phyloP scores from a whole-genome alignment of 106 monocot species.

The Posidonia australis region DNA sequence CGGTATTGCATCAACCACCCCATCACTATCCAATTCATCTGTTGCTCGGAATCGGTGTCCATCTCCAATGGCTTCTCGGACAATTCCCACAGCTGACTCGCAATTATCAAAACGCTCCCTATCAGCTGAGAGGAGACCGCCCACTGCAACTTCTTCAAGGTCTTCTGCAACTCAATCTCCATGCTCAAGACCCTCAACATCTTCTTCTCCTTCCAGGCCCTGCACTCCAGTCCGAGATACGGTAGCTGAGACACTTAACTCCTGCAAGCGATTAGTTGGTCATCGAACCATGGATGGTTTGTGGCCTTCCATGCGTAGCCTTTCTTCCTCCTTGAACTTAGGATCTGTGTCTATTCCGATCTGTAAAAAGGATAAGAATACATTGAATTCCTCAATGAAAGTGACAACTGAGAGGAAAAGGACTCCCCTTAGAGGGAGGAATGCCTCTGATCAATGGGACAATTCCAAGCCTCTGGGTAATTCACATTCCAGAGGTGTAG shows the following conservation, averaged over 20 bases:
- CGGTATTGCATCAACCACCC: constrained; percentile 8
- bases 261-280: constrained; percentile 15
- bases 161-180: constrained; percentile 22
- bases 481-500: constrained; percentile 25
- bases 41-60: background rate
- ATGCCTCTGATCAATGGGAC: constrained; percentile 41
- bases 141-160: constrained; percentile 25
- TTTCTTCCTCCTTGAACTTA: constrained; percentile 59
- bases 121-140: constrained; percentile 51
- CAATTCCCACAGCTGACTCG: background rate
- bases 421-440: constrained; percentile 45
- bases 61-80: background rate
- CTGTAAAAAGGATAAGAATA: constrained; percentile 18
- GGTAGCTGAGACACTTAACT: constrained; percentile 18
- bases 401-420: constrained; percentile 38
- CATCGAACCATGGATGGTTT: constrained; percentile 41
- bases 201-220: constrained; percentile 34
- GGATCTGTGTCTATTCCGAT: constrained; percentile 26
- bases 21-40: constrained; percentile 1
- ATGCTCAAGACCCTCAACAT: constrained; percentile 20
- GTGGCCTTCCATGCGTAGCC: constrained; percentile 72
- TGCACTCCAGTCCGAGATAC: constrained; percentile 46
- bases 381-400: constrained; percentile 23
- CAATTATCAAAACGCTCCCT: constrained; percentile 29
- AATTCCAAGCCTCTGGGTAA: constrained; percentile 41